These are phyloP conservation scores for Tetrahymena borealis DNA, from an alignment of 73 alveolate species.

Conservation along the genomic window DNA sequence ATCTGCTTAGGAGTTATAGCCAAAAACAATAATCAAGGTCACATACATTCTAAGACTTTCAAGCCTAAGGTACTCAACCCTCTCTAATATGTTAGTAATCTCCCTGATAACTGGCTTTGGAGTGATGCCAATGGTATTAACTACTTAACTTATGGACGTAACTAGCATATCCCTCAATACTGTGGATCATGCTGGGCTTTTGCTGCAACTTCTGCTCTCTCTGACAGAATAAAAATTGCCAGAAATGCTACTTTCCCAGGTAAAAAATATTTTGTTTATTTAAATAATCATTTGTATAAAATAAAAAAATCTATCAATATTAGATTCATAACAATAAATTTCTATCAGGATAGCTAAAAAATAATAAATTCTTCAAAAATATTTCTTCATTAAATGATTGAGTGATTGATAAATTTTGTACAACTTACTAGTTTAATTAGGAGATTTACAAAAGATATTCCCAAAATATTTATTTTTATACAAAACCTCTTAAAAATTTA, in stretches of 20 bases:
- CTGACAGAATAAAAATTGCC: conserved; percentile 64
- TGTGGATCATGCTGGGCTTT: conserved; percentile 90
- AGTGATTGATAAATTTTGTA: no score
- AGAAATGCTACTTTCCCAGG: conserved; percentile 79
- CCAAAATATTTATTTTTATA: no score
- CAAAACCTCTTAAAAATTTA: no score
- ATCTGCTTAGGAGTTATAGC: background rate
- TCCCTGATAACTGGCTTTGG: conserved; percentile 63
- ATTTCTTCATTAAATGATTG: no score
- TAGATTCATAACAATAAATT: no score
- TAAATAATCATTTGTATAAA: no score
- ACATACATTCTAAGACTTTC: background rate
- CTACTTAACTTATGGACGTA: conserved; percentile 51
- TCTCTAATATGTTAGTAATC: background rate
- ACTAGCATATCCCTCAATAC: conserved; percentile 61
- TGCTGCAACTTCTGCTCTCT: conserved; percentile 64
- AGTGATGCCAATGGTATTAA: conserved; percentile 70
- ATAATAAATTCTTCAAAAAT: no score
- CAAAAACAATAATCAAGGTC: background rate
- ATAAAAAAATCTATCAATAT: no score
- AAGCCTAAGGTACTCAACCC: background rate
- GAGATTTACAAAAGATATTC: no score
- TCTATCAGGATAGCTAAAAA: no score
- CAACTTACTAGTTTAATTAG: no score
- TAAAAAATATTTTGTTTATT: no score